Percentiles rank a stretch among this genome's conserved stretches.
Evolutionary conservation across 2,329 filamentous ascomycete genomes (phyloP).

Genomic region (Celoporthe dispersa): DNA sequence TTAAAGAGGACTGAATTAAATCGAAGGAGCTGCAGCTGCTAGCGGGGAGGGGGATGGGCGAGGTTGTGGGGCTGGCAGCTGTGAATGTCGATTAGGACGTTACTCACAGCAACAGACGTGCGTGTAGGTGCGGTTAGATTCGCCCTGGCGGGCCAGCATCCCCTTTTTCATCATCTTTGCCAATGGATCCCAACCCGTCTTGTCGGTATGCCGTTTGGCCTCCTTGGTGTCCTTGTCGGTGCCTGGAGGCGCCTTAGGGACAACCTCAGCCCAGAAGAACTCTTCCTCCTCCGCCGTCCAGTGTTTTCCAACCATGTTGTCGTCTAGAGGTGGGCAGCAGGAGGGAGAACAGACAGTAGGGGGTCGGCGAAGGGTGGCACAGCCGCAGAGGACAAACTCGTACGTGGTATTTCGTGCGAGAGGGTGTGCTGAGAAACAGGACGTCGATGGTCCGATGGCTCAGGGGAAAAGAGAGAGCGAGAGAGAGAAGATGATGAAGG

Average conservation of each 20-base stretch:
- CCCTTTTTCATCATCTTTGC: background rate
- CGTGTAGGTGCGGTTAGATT: conserved; percentile 36
- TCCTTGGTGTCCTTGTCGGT: conserved; percentile 28
- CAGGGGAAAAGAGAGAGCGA: background rate
- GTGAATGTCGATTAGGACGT: background rate
- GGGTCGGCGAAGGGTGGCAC: background rate
- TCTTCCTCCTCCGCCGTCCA: conserved; percentile 55
- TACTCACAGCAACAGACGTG: conserved; percentile 37
- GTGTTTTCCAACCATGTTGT: conserved; percentile 53
- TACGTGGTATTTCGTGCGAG: background rate
- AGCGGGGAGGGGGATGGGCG: background rate
- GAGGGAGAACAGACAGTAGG: background rate
- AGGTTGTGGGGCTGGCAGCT: background rate
- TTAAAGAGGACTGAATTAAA: background rate
- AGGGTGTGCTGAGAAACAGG: background rate
- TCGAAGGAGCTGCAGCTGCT: background rate
- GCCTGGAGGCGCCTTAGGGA: conserved; percentile 37
- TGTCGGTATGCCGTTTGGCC: conserved; percentile 33
- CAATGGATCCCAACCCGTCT: background rate
- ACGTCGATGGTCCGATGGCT: background rate
- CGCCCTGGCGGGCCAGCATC: background rate
- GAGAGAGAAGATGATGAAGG: background rate
- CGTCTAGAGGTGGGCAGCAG: background rate
- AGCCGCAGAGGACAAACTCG: background rate
- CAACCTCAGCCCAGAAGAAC: conserved; percentile 49